These are phyloP conservation scores for Bruguiera hainesii DNA, from an alignment of 441 rosid species.

Conservation along the genomic window DNA sequence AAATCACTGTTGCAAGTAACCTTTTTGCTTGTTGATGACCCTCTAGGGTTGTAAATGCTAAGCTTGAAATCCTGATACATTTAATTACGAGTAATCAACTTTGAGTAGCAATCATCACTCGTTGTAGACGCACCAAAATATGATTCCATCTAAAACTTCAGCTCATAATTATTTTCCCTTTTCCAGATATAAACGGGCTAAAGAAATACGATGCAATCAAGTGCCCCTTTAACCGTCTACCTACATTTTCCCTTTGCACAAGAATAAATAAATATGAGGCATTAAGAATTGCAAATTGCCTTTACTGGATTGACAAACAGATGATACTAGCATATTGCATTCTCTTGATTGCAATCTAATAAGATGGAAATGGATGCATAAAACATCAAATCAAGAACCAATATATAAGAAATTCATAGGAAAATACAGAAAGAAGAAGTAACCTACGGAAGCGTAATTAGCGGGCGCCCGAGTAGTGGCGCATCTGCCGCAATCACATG, in stretches of 20 bases:
- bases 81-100: conserved; percentile 9
- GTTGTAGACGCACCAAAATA: neutral
- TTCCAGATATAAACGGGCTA: neutral
- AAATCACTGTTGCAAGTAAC: conserved; percentile 70
- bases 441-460: conserved; percentile 50
- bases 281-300: neutral
- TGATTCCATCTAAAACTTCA: conserved; percentile 1
- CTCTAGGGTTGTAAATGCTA: conserved; percentile 62
- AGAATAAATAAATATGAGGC: neutral
- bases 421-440: conserved; percentile 3
- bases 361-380: neutral
- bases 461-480: conserved; percentile 46
- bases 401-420: neutral
- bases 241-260: too few species aligned
- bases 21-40: conserved; percentile 63
- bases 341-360: neutral
- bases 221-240: neutral
- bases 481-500: conserved; percentile 76
- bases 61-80: conserved; percentile 65
- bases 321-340: neutral
- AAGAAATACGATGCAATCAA: neutral
- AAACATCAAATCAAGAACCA: neutral
- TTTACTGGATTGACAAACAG: neutral
- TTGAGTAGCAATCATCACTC: conserved; percentile 4
- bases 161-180: neutral